Conservation (phyloP, 2,329 filamentous ascomycete genomes). For the Tympanopsis confertula region DNA sequence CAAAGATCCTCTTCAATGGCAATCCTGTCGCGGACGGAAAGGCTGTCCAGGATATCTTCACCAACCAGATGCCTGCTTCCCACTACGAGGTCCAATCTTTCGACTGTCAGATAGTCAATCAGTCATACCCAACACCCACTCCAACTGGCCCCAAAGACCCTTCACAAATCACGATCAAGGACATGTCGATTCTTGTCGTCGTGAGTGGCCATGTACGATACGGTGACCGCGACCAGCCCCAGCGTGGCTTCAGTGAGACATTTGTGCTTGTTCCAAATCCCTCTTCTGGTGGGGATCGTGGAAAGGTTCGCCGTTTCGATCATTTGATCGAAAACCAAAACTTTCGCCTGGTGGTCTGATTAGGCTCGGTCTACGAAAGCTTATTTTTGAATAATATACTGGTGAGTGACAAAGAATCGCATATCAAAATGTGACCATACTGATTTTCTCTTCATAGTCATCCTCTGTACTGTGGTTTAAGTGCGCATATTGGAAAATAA, state of each 20-base stretch:
- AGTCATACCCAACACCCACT: neutral
- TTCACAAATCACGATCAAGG: neutral
- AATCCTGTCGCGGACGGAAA: constrained; percentile 6
- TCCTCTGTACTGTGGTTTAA: too few relatives aligned
- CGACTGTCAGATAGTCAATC: constrained; percentile 70
- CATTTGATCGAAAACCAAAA: neutral
- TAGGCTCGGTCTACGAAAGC: too few relatives aligned
- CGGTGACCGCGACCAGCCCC: neutral
- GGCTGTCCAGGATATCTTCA: constrained; percentile 1
- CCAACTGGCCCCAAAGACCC: neutral
- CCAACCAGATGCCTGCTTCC: constrained; percentile 20
- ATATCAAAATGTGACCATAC: too few relatives aligned
- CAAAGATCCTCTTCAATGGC: constrained; percentile 10
- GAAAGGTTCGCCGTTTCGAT: neutral
- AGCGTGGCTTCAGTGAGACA: constrained; percentile 1
- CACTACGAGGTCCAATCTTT: constrained; percentile 65
- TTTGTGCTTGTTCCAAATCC: neutral
- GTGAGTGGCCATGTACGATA: neutral
- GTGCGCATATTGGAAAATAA: too few relatives aligned
- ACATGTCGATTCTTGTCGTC: neutral
- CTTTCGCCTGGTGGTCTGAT: neutral
- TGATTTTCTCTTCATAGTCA: too few relatives aligned
- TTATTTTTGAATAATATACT: too few relatives aligned
- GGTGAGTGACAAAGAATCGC: too few relatives aligned
- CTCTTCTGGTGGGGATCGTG: neutral